phyloP scores from a whole-genome alignment of 2,329 filamentous ascomycete genomes.

The Botrytis porri region DNA sequence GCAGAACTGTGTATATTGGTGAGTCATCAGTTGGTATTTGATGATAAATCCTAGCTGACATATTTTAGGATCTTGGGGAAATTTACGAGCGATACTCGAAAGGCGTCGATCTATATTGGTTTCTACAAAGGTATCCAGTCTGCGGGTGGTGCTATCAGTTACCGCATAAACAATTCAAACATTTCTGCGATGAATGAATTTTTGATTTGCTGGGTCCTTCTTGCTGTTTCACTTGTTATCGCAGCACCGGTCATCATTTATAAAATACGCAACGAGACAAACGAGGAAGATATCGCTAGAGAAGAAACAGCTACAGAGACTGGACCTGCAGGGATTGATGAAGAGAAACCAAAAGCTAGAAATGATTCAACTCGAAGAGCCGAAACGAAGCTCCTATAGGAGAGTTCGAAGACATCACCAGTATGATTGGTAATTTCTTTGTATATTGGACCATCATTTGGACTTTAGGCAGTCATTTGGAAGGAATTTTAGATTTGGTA shows the following conservation, averaged over 20 bases:
- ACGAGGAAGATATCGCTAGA: background rate
- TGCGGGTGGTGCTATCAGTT: slow-evolving; percentile 73
- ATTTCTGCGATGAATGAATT: slow-evolving; percentile 69
- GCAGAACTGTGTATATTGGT: slow-evolving; percentile 88
- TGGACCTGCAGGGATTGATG: background rate
- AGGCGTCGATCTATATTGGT: slow-evolving; percentile 82
- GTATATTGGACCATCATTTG: background rate
- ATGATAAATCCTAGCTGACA: background rate
- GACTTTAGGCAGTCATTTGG: background rate
- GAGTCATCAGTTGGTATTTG: slow-evolving; percentile 32
- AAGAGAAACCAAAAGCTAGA: background rate
- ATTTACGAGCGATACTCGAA: slow-evolving; percentile 83
- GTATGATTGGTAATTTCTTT: background rate
- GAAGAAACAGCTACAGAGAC: slow-evolving; percentile 4
- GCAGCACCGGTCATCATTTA: slow-evolving; percentile 75
- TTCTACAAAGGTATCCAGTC: slow-evolving; percentile 88
- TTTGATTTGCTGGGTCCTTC: slow-evolving; percentile 69
- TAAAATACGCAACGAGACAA: slow-evolving; percentile 50
- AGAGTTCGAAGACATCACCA: background rate
- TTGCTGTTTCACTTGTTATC: slow-evolving; percentile 66
- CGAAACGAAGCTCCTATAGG: too few species aligned
- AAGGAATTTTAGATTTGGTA: background rate
- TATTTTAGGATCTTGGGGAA: slow-evolving; percentile 74
- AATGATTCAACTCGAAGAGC: background rate
- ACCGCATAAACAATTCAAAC: slow-evolving; percentile 60